phyloP scores from a whole-genome alignment of 768 basidiomycete species.

The Hygrophoropsis aurantiaca region DNA sequence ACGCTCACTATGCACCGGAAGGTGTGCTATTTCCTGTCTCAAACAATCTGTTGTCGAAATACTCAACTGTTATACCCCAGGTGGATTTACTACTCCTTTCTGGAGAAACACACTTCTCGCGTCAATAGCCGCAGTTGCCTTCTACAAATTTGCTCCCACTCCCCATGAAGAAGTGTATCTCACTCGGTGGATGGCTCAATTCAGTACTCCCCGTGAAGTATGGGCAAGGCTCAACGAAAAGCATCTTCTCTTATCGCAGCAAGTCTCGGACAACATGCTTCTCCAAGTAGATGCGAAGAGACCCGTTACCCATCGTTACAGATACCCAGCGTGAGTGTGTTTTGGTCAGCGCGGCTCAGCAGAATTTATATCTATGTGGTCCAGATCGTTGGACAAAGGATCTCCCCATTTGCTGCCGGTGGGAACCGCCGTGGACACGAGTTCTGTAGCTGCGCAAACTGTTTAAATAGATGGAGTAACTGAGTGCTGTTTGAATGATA shows the following conservation, averaged over 20 bases:
- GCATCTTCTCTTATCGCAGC: slow-evolving; percentile 49
- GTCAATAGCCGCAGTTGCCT: slow-evolving; percentile 48
- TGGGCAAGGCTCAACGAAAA: slow-evolving; percentile 59
- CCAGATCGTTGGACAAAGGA: slow-evolving; percentile 55
- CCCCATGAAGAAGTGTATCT: slow-evolving; percentile 60
- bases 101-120: slow-evolving; percentile 66
- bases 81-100: slow-evolving; percentile 60
- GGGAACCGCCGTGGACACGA: slow-evolving; percentile 42
- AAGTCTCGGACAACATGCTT: slow-evolving; percentile 38
- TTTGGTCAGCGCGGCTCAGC: neutral
- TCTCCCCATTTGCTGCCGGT: slow-evolving; percentile 64
- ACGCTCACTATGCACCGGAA: slow-evolving; percentile 55
- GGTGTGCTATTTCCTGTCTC: slow-evolving; percentile 38
- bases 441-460: slow-evolving; percentile 33
- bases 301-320: slow-evolving; percentile 55
- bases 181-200: slow-evolving; percentile 65
- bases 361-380: slow-evolving; percentile 9
- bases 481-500: neutral
- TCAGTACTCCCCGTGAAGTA: slow-evolving; percentile 48
- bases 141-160: slow-evolving; percentile 70
- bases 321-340: slow-evolving; percentile 72
- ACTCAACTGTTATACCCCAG: slow-evolving; percentile 6
- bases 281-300: slow-evolving; percentile 43
- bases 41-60: slow-evolving; percentile 1
- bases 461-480: slow-evolving; percentile 12